Evolutionary conservation across 306 rosid genomes (phyloP).

Genomic region (Rosa rugosa): DNA sequence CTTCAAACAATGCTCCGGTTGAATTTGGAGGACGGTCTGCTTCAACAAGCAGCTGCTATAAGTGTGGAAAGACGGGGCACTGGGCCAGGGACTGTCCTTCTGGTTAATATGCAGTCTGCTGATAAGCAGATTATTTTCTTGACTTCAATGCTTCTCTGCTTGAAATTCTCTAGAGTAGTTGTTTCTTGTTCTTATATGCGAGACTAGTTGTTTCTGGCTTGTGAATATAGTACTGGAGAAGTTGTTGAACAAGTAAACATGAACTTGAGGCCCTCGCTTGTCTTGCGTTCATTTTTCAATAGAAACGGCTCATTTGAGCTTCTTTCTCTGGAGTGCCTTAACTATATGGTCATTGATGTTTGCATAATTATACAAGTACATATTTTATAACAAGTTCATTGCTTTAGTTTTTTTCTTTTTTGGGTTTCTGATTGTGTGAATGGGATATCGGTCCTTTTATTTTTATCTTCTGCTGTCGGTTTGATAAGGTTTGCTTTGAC

Average conservation of each 20-base stretch:
- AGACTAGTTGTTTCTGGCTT: neutral
- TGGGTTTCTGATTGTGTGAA: neutral
- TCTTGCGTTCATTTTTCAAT: neutral
- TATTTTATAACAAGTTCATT: neutral
- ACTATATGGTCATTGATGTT: neutral
- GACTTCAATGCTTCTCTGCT: neutral
- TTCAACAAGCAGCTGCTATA: conserved; percentile 37
- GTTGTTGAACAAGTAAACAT: neutral
- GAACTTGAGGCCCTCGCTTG: neutral
- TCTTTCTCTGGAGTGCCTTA: neutral
- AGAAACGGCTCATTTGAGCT: neutral
- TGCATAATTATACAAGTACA: neutral
- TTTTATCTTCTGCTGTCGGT: neutral
- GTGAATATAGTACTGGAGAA: neutral
- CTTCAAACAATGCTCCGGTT: conserved; percentile 30
- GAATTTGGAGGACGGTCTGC: conserved; percentile 32
- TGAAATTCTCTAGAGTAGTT: neutral
- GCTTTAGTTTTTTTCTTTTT: neutral
- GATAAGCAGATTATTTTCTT: neutral
- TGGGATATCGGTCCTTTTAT: neutral
- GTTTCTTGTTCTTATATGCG: neutral
- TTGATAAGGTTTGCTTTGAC: neutral
- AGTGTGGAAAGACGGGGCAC: conserved; percentile 52
- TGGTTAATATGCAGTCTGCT: conserved; percentile 10
- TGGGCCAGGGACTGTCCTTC: conserved; percentile 57